Evolutionary conservation across 495 filamentous ascomycete species (phyloP), one percentile per base, ranked within the genome.

Genomic region (Tuber umbilicatum): DNA sequence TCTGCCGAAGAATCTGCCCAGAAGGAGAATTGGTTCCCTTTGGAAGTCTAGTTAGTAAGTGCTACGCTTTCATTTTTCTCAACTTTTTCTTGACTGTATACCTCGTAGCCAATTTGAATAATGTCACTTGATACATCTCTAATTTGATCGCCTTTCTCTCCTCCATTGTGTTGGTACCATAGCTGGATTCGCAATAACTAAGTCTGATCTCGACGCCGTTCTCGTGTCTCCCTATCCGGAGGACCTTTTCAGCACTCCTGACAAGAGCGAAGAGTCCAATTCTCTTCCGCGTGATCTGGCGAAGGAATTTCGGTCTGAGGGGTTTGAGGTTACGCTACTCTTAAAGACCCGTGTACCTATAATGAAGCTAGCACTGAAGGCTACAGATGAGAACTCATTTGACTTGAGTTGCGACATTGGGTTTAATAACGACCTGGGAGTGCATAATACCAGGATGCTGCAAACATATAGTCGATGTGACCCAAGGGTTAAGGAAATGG

Each of bases 381-480:
- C 85, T 0, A 74, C 81, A 16, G 68, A 70, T 39, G 75, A 81
- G 50, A 67, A 12, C 19, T 72, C 73, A 6, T 72, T 71, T 69
- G 81, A 78, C 35, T 38, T 82, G 55, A 69, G 74, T 21, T 93
- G 90, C 82, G 92, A 96, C 81, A 92, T 96, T 84, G 94, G 93
- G 78, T 95, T 95, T 77, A 90, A 90, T 0, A 92, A 94, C 35
- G 87, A 89, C 55, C 86, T 96, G 17, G 93, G 88, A 0, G 81
- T 95, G 10, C 90, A 93, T 78, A 96, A 95, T 83, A 94, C 93
- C 0, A 83, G 87, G 37, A 87, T 96, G 6, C 85, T 96, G 40
- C 89, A 89, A 37, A 94, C 91, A 80, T 96, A 96, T 82, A 90
- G 89, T 1, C 85, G 87, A 74, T 90, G 89, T 73, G 93, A 96